Evolutionary conservation across 192 early-diverging fungal species (phyloP).

Genomic region (Oehlia diaphana): DNA sequence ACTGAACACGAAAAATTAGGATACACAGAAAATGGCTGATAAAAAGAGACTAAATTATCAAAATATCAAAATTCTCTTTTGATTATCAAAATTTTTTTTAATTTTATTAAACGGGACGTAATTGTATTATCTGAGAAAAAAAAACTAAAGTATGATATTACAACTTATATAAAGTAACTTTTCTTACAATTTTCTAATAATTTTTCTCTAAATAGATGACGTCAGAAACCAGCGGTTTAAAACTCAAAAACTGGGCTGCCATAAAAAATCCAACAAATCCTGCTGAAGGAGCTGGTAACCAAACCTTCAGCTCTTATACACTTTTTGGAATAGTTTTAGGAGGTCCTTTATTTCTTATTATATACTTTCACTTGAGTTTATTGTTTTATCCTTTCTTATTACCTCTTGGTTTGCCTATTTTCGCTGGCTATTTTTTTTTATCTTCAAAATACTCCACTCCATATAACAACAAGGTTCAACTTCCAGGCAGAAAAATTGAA

Average conservation of each 20-base stretch:
- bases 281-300: slow-evolving; percentile 85
- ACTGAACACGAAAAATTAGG: no score
- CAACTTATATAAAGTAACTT: no score
- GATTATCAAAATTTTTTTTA: no score
- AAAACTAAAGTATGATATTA: no score
- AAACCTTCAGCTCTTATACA: slow-evolving; percentile 74
- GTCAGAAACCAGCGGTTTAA: neutral
- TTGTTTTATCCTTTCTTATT: slow-evolving; percentile 62
- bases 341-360: slow-evolving; percentile 65
- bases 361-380: slow-evolving; percentile 64
- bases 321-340: slow-evolving; percentile 62
- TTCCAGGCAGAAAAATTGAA: slow-evolving; percentile 82
- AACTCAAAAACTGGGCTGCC: slow-evolving; percentile 46
- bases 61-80: no score
- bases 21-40: no score
- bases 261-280: slow-evolving; percentile 61
- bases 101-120: no score
- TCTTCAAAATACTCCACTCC: slow-evolving; percentile 67
- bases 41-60: no score
- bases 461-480: slow-evolving; percentile 63
- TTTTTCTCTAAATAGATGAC: slow-evolving; percentile 1
- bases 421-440: slow-evolving; percentile 68
- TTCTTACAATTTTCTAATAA: no score
- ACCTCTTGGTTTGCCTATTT: slow-evolving; percentile 68
- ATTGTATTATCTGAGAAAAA: no score